These are phyloP conservation scores for Flaveria ramosissima DNA, from an alignment of 129 eudicot species.

Conservation along the genomic window DNA sequence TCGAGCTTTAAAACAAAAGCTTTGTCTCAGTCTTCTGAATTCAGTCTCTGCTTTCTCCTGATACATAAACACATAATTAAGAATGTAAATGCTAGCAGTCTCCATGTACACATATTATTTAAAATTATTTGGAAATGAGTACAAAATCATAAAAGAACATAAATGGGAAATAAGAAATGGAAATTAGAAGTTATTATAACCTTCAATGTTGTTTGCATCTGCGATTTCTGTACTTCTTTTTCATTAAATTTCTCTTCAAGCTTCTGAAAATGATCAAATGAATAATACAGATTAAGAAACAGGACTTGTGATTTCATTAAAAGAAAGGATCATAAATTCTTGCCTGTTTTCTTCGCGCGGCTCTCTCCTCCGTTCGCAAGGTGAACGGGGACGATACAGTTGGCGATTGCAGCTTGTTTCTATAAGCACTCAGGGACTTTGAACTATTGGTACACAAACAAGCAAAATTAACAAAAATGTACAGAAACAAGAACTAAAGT, in stretches of 20 bases:
- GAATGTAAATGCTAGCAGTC: neutral
- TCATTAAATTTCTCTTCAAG: slow-evolving; percentile 85
- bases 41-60: slow-evolving; percentile 92
- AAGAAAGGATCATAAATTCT: slow-evolving; percentile 5
- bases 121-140: neutral
- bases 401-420: slow-evolving; percentile 70
- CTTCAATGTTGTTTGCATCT: slow-evolving; percentile 66
- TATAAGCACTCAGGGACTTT: slow-evolving; percentile 71
- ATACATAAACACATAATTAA: slow-evolving; percentile 3
- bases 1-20: slow-evolving; percentile 83
- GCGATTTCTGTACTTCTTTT: slow-evolving; percentile 54
- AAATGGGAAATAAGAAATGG: neutral
- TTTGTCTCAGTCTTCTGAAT: slow-evolving; percentile 69
- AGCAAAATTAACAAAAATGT: slow-evolving; percentile 4
- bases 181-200: slow-evolving; percentile 31
- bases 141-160: neutral
- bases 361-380: slow-evolving; percentile 77
- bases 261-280: slow-evolving; percentile 49
- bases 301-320: neutral
- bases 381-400: slow-evolving; percentile 66
- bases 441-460: slow-evolving; percentile 46
- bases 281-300: slow-evolving; percentile 10
- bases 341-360: slow-evolving; percentile 88
- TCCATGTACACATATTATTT: neutral
- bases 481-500: neutral